Conservation (phyloP, 768 basidiomycete genomes). For the Boletus tomentosulus region DNA sequence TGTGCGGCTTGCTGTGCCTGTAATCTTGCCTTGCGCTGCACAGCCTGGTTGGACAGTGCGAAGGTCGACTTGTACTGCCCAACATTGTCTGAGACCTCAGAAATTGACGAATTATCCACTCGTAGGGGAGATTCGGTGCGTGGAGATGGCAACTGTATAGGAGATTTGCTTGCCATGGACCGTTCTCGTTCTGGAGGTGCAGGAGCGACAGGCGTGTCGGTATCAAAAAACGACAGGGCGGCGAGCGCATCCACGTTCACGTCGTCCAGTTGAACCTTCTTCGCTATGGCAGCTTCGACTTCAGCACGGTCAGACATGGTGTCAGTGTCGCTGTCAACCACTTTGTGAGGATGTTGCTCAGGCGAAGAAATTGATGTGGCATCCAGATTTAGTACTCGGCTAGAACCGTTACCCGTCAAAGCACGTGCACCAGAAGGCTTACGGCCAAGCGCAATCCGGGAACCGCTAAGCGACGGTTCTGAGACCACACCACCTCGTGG, state of each 20-base stretch:
- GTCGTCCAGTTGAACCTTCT: slow-evolving; percentile 38
- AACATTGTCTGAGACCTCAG: slow-evolving; percentile 25
- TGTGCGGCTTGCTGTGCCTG: slow-evolving; percentile 82
- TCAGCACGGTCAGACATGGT: slow-evolving; percentile 30
- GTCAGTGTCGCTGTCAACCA: slow-evolving; percentile 28
- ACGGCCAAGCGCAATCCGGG: slow-evolving; percentile 45
- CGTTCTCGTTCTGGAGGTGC: slow-evolving; percentile 19
- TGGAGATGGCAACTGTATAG: slow-evolving; percentile 22
- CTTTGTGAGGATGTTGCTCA: slow-evolving; percentile 26
- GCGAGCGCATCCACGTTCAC: slow-evolving; percentile 69
- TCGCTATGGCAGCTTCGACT: slow-evolving; percentile 5
- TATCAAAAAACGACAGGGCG: slow-evolving; percentile 70
- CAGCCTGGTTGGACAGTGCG: slow-evolving; percentile 77
- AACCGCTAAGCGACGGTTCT: slow-evolving; percentile 36
- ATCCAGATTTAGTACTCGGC: slow-evolving; percentile 37
- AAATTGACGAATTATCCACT: slow-evolving; percentile 23
- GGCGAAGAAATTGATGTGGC: slow-evolving; percentile 37
- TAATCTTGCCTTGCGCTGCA: slow-evolving; percentile 77
- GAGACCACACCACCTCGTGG: slow-evolving; percentile 24
- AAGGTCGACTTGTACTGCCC: slow-evolving; percentile 79
- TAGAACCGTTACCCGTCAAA: slow-evolving; percentile 29
- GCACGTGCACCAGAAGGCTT: slow-evolving; percentile 86
- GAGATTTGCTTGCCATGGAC: slow-evolving; percentile 1
- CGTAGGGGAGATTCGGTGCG: slow-evolving; percentile 29
- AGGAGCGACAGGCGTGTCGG: slow-evolving; percentile 23